Evolutionary conservation across 768 basidiomycete species (phyloP).

Genomic region (Nevesoporus exiguus): DNA sequence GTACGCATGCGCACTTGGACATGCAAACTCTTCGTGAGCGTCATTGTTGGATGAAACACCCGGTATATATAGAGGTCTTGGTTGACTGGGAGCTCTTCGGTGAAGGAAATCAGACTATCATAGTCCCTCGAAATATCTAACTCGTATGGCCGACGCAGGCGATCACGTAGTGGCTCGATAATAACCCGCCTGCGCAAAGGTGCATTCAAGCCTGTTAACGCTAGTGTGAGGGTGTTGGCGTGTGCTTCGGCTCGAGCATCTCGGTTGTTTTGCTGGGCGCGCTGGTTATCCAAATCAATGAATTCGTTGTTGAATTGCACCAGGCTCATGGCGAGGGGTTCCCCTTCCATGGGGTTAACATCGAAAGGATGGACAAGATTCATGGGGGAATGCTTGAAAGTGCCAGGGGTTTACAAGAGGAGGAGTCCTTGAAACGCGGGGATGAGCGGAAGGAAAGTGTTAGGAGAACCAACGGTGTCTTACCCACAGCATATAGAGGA

Average conservation of each 20-base stretch:
- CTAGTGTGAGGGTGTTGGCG: not conserved
- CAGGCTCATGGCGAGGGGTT: not conserved
- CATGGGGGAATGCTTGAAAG: too few relatives aligned
- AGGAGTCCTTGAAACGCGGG: too few relatives aligned
- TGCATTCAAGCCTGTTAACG: not conserved
- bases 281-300: not conserved
- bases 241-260: not conserved
- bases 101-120: conserved; percentile 2
- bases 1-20: not conserved
- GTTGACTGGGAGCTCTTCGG: not conserved
- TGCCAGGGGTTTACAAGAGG: too few relatives aligned
- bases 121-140: not conserved
- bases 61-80: not conserved
- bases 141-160: not conserved
- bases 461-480: too few relatives aligned
- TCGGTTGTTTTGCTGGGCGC: not conserved
- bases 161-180: not conserved
- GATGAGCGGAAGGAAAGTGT: too few relatives aligned
- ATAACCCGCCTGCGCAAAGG: not conserved
- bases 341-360: not conserved
- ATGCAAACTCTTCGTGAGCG: not conserved
- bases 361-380: not conserved
- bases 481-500: too few relatives aligned
- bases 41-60: conserved; percentile 1
- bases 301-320: conserved; percentile 4